These are phyloP conservation scores for Cryoendolithus antarcticus DNA, from an alignment of 2,329 filamentous ascomycete species.

Conservation along the genomic window DNA sequence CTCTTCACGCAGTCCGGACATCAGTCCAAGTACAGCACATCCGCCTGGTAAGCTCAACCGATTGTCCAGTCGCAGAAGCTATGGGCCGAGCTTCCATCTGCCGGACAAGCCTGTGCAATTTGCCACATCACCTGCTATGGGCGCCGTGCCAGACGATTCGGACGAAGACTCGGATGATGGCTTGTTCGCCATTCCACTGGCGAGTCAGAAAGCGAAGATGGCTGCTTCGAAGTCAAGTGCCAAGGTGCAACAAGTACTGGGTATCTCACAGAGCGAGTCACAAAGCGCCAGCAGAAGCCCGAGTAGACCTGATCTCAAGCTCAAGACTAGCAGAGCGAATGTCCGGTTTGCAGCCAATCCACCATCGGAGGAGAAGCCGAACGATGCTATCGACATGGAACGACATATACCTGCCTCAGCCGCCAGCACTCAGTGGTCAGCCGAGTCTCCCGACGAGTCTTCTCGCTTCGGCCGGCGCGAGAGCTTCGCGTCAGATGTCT, in stretches of 20 bases:
- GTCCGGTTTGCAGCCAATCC: conserved; percentile 27
- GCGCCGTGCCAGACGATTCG: conserved; percentile 26
- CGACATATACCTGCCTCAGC: conserved; percentile 23
- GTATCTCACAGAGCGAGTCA: conserved; percentile 7
- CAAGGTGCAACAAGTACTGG: conserved; percentile 15
- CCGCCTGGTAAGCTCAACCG: conserved; percentile 31
- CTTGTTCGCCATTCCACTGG: conserved; percentile 43
- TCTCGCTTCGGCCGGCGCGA: conserved; percentile 48
- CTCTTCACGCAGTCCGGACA: conserved; percentile 22
- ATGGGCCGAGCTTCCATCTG: conserved; percentile 67
- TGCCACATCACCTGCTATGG: conserved; percentile 27
- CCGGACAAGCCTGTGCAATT: conserved; percentile 70
- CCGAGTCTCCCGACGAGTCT: conserved; percentile 34
- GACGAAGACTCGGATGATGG: conserved; percentile 82
- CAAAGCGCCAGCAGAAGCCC: conserved; percentile 1
- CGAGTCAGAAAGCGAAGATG: conserved; percentile 14
- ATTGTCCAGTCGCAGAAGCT: conserved; percentile 27
- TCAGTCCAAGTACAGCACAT: conserved; percentile 33
- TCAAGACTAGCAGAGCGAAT: conserved; percentile 31
- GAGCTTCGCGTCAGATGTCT: conserved; percentile 88
- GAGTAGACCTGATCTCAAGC: conserved; percentile 26
- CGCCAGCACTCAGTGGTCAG: conserved; percentile 28
- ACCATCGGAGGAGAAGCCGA: conserved; percentile 9
- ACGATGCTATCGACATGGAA: conserved; percentile 3
- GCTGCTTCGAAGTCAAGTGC: conserved; percentile 9